phyloP scores from a whole-genome alignment of 2,329 filamentous ascomycete species.

The Venturia carpophila region DNA sequence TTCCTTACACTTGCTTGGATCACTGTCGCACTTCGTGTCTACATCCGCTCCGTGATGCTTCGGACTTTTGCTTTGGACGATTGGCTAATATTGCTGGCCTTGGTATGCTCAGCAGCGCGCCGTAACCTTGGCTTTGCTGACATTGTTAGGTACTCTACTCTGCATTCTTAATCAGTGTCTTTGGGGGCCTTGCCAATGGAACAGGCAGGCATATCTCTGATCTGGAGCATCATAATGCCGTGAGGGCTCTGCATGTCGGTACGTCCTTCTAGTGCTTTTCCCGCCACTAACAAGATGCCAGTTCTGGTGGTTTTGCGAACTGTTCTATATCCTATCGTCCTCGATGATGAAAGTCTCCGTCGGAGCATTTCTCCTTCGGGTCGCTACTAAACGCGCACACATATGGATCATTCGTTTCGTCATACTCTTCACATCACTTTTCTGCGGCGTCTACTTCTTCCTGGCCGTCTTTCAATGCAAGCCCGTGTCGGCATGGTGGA shows the following conservation, averaged over 20 bases:
- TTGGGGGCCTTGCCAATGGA: conserved; percentile 11
- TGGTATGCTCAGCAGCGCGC: conserved; percentile 8
- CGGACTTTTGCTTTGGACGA: conserved; percentile 18
- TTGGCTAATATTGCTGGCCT: conserved; percentile 16
- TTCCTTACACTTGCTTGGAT: conserved; percentile 12
- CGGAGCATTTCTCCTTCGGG: conserved; percentile 15
- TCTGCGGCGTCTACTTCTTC: conserved; percentile 17
- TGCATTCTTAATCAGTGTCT: not conserved
- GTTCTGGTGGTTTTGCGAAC: conserved; percentile 19
- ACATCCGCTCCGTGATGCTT: conserved; percentile 11
- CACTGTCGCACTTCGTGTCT: conserved; percentile 13
- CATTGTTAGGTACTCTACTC: conserved; percentile 7
- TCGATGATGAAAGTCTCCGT: conserved; percentile 16
- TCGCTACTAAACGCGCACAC: conserved; percentile 13
- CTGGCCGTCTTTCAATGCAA: conserved; percentile 19
- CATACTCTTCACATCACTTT: conserved; percentile 8
- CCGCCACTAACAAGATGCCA: not conserved
- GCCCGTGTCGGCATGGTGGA: conserved; percentile 17
- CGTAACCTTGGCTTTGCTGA: not conserved
- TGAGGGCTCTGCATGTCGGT: conserved; percentile 11
- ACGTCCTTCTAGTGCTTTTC: not conserved
- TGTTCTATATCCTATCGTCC: conserved; percentile 18
- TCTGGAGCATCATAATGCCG: not conserved
- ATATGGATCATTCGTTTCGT: conserved; percentile 16
- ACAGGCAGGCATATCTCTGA: conserved; percentile 12